Evolutionary conservation across 352 stramenopile genomes (phyloP), one percentile per base, ranked within the genome.

Genomic region (Phytophthora pluvialis): DNA sequence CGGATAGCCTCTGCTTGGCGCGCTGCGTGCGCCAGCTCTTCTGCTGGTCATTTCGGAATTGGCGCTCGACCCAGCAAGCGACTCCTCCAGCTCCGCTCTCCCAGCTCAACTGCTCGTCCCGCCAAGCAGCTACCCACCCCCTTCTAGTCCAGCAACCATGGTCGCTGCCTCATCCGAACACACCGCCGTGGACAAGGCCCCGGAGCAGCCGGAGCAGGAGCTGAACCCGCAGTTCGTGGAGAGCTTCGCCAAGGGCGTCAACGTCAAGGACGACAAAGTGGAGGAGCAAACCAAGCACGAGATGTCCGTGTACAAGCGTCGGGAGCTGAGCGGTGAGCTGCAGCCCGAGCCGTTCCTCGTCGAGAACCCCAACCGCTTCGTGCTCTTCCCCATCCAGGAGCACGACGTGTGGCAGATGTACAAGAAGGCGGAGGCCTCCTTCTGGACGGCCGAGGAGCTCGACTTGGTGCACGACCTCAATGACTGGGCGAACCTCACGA

Each of bases 401-500:
- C 81, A 88, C 39, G 95, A 99, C 10, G 93, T 99, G 78, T 99
- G 98, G 98, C 74, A 96, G 54, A 99, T 99, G 95, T 99, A 99
- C 93, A 99, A 99, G 87, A 99, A 99, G 69, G 97, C 97, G 5
- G 97, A 99, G 73, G 97, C 97, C 16, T 98, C 83, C 53, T 99
- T 99, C 83, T 99, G 98, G 98, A 99, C 98, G 18, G 97, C 96
- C 8, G 98, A 99, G 72, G 98, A 99, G 82, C 85, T 99, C 42
- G 98, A 99, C 65, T 79, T 99, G 2, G 94, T 93, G 9, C 88
- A 98, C 60, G 97, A 99, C 76, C 67, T 97, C 31, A 98, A 98
- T 69, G 96, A 99, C 80, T 99, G 96, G 96, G 67, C 35, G 12
- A 84, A 77, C n/a, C 83, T 99, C 5, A 93, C 86, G 53, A 80